Percentiles rank a stretch among this genome's conserved stretches.
phyloP scores from a whole-genome alignment of 2,329 filamentous ascomycete genomes.

The Saccharata proteae region DNA sequence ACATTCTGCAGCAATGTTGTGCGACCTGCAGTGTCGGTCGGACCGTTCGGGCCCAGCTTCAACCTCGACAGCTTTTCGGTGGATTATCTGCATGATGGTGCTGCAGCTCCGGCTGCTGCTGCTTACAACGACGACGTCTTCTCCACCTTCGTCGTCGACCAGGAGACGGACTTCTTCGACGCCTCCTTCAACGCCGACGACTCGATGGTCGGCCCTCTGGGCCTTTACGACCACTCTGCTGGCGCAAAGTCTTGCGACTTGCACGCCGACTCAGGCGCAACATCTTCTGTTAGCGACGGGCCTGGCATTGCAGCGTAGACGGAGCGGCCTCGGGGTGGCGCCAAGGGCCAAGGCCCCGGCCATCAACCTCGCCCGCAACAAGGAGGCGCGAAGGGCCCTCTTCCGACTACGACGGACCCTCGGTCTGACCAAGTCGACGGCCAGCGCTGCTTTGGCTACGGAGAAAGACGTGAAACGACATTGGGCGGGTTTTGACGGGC shows the following conservation, averaged over 20 bases:
- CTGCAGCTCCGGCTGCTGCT: constrained; percentile 22
- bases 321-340: constrained; percentile 15
- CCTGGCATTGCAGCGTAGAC: constrained; percentile 30
- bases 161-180: constrained; percentile 24
- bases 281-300: constrained; percentile 35
- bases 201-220: constrained; percentile 17
- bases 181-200: constrained; percentile 19
- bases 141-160: constrained; percentile 30
- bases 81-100: constrained; percentile 21
- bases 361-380: constrained; percentile 3
- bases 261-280: constrained; percentile 35
- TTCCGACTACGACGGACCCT: no score
- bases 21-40: constrained; percentile 99
- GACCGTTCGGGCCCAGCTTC: constrained; percentile 26
- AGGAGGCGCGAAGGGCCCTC: constrained; percentile 6
- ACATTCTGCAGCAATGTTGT: constrained; percentile 99
- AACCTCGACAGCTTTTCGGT: constrained; percentile 14
- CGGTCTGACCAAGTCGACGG: no score
- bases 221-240: constrained; percentile 26
- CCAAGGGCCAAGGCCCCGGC: constrained; percentile 6
- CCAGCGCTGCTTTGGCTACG: no score
- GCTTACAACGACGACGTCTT: constrained; percentile 13
- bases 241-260: constrained; percentile 30
- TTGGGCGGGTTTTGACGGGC: no score
- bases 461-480: no score